Percentiles rank a stretch among this genome's conserved stretches.
These are phyloP conservation scores for Globisporangium megalacanthum DNA, from an alignment of 352 stramenopile species.

Conservation along the genomic window DNA sequence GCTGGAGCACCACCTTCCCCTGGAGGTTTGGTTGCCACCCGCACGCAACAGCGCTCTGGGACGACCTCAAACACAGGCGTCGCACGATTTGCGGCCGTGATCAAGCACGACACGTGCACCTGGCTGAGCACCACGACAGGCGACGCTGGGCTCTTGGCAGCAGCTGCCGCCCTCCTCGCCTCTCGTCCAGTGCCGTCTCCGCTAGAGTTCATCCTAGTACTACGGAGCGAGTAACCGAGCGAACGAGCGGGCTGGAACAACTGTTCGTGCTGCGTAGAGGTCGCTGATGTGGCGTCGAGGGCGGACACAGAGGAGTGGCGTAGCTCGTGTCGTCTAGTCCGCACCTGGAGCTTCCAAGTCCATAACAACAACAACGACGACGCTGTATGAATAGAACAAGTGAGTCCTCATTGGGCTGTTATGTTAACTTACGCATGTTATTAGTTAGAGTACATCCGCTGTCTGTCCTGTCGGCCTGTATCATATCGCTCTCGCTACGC, in stretches of 20 bases:
- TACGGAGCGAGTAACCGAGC: no score
- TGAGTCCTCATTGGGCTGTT: no score
- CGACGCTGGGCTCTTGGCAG: conserved; percentile 1
- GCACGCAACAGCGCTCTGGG: conserved; percentile 33
- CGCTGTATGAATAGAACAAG: no score
- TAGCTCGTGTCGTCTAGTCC: no score
- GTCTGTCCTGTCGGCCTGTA: conserved; percentile 4
- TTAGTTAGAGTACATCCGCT: neutral
- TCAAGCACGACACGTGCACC: conserved; percentile 64
- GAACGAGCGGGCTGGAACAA: no score
- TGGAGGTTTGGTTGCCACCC: conserved; percentile 32
- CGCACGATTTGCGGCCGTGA: conserved; percentile 64
- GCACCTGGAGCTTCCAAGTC: no score
- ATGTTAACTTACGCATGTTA: neutral
- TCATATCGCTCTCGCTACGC: neutral
- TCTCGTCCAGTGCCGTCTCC: neutral
- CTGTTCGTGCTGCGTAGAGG: no score
- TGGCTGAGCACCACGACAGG: conserved; percentile 23
- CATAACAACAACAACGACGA: no score
- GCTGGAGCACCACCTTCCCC: conserved; percentile 9
- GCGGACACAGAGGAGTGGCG: no score
- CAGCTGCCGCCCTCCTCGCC: neutral
- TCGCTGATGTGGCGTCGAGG: no score
- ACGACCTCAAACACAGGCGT: conserved; percentile 56
- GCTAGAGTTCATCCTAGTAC: neutral